Evolutionary conservation across 768 basidiomycete species (phyloP).

Genomic region (Tylopilus rubrobrunneus): DNA sequence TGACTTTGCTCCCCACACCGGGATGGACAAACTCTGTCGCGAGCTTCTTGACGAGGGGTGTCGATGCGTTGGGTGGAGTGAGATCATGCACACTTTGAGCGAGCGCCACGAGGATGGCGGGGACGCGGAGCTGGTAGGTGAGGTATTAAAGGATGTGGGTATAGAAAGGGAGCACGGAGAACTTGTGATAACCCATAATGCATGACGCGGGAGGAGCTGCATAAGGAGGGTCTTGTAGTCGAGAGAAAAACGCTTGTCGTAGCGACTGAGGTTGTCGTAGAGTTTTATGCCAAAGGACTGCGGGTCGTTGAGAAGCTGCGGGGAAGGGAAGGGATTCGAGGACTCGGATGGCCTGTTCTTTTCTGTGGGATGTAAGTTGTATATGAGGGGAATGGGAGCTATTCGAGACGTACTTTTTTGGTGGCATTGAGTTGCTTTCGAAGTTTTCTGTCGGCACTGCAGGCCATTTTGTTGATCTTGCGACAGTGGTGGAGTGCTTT

Average conservation of each 20-base stretch:
- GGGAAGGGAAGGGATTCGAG: constrained; percentile 67
- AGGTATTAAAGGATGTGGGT: constrained; percentile 95
- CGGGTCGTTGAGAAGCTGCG: constrained; percentile 91
- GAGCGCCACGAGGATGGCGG: constrained; percentile 88
- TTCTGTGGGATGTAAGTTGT: constrained; percentile 33
- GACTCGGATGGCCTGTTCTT: constrained; percentile 24
- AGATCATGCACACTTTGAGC: constrained; percentile 94
- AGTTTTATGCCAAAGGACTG: constrained; percentile 95
- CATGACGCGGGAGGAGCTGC: constrained; percentile 94
- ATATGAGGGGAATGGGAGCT: neutral
- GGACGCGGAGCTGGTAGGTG: constrained; percentile 83
- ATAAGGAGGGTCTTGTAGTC: constrained; percentile 97
- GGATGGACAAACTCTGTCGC: constrained; percentile 97
- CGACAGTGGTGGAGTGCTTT: constrained; percentile 77
- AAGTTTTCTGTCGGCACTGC: constrained; percentile 77
- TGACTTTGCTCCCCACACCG: constrained; percentile 92
- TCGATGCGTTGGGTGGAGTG: constrained; percentile 88
- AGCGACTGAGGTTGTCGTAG: constrained; percentile 74
- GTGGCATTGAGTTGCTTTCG: constrained; percentile 66
- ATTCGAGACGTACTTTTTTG: constrained; percentile 54
- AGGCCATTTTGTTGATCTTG: constrained; percentile 92
- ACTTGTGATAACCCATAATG: constrained; percentile 89
- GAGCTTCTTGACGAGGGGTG: constrained; percentile 85
- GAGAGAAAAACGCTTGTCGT: constrained; percentile 93
- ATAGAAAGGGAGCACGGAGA: constrained; percentile 92